Conservation (phyloP, 2,329 filamentous ascomycete genomes). For the Aspergillus piperis region DNA sequence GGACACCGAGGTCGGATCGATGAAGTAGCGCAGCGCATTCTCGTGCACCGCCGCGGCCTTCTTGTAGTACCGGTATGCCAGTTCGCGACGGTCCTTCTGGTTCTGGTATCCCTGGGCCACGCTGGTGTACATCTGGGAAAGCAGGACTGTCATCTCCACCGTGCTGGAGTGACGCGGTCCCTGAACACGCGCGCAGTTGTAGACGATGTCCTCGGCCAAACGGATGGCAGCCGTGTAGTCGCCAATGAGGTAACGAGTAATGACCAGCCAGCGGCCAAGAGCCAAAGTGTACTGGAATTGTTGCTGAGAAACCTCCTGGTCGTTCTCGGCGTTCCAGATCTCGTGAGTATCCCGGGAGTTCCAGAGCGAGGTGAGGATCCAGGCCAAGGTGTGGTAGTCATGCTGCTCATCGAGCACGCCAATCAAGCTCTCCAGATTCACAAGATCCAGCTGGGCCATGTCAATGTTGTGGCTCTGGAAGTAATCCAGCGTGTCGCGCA, state of each 20-base stretch:
- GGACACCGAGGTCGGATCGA: conserved; percentile 28
- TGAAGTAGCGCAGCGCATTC: conserved; percentile 40
- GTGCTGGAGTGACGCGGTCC: conserved; percentile 51
- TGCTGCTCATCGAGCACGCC: conserved; percentile 48
- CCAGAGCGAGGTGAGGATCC: conserved; percentile 49
- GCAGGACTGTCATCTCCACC: conserved; percentile 52
- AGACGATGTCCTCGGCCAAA: conserved; percentile 57
- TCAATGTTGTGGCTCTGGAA: conserved; percentile 46
- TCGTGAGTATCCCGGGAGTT: conserved; percentile 45
- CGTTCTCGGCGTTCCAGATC: conserved; percentile 50
- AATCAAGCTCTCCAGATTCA: conserved; percentile 47
- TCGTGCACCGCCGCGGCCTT: conserved; percentile 42
- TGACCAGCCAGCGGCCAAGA: conserved; percentile 53
- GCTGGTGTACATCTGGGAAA: conserved; percentile 55
- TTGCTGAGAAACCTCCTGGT: conserved; percentile 40
- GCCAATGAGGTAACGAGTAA: conserved; percentile 52
- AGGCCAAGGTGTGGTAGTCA: conserved; percentile 48
- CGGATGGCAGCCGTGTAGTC: conserved; percentile 48
- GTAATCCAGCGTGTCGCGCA: conserved; percentile 44
- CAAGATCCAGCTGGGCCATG: conserved; percentile 44
- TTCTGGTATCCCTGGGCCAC: conserved; percentile 41
- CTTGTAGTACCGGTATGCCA: conserved; percentile 44
- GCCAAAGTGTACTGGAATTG: conserved; percentile 46
- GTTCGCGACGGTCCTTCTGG: conserved; percentile 33
- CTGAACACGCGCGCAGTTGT: conserved; percentile 58